Base-by-base conservation (phyloP, 129 eudicot species). In the Glebionis coronaria region DNA sequence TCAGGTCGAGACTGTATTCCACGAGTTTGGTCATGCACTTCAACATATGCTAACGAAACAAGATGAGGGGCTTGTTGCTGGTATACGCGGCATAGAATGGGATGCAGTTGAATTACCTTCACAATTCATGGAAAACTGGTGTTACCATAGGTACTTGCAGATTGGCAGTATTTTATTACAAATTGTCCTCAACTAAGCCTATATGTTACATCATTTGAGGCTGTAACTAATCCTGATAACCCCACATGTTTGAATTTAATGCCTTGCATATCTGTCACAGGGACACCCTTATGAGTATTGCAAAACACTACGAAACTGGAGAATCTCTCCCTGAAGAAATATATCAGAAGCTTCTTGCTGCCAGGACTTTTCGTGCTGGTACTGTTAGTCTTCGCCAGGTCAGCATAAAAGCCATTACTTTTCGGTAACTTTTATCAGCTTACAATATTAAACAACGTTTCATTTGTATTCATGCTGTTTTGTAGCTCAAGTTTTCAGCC, bases 81-180 rank as follows among this genome's bases (percentile, higher is more conserved):
- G 99, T 74, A 93, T 93, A 19, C 86, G 99, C 58, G 91, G 94
- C 21, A 81, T 93, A 52, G 97, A 93, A 83, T 93, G 99, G 99
- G 99, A 93, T 89, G 99, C 99, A 71, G 99, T 93, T 71, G 99
- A 93, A 79, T 79, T 93, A 70, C 99, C 99, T 12, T 93, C 99
- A 47, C 99, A 93, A 14, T 93, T 93, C 68, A 93, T 93, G 99
- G 99, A 93, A 71, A 93, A 93, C 69, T 93, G 99, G 99, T 93
- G 99, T 78, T 93, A 93, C 82, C 99, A 93, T 60, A 84, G 95
- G 97, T 91, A 85, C n/a, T 54, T 42, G 15, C 42, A 44, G 66
- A 55, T 55, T 44, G 47, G 11, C 63, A 21, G 21, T 18, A 19
- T 38, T 16, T 73, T n/a, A 53, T 54, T 44, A 57, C 60, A 46